Conservation (phyloP, 2,329 filamentous ascomycete genomes). For the Pezicula neosporulosa region DNA sequence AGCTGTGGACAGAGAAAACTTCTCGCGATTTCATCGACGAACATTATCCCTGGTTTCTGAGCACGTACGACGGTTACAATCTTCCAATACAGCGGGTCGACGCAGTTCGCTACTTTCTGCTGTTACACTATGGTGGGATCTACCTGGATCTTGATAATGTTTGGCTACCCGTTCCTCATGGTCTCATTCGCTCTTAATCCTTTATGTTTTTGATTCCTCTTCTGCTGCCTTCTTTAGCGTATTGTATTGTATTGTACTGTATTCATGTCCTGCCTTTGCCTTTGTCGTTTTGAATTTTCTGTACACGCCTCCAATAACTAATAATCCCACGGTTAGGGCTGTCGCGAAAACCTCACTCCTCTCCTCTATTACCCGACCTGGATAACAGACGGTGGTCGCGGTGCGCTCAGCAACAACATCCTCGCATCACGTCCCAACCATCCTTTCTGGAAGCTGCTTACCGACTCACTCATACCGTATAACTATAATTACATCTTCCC, state of each 20-base stretch:
- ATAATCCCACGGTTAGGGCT: conserved; percentile 45
- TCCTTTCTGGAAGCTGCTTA: conserved; percentile 66
- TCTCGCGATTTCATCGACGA: conserved; percentile 64
- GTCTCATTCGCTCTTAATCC: not conserved
- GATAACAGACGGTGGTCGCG: conserved; percentile 46
- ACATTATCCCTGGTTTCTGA: conserved; percentile 69
- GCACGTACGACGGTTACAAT: conserved; percentile 65
- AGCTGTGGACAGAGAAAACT: conserved; percentile 71
- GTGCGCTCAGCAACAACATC: conserved; percentile 54
- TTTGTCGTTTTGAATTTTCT: not conserved
- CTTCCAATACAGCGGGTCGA: conserved; percentile 72
- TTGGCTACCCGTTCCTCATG: not conserved
- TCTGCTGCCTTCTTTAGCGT: not conserved
- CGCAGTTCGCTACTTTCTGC: conserved; percentile 70
- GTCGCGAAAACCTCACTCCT: conserved; percentile 62
- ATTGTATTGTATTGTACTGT: too few species aligned
- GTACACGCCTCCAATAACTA: not conserved
- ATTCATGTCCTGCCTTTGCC: not conserved
- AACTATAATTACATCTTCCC: conserved; percentile 66
- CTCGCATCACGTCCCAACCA: conserved; percentile 67
- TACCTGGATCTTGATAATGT: conserved; percentile 69
- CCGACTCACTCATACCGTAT: conserved; percentile 59
- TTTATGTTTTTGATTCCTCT: not conserved
- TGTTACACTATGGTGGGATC: conserved; percentile 68
- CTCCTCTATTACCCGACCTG: conserved; percentile 65